A percentile compares a stretch with the other conserved stretches of the same genome.
These are phyloP conservation scores for Sugiyamaella novakii DNA, from an alignment of 1,139 yeast species.

Conservation along the genomic window DNA sequence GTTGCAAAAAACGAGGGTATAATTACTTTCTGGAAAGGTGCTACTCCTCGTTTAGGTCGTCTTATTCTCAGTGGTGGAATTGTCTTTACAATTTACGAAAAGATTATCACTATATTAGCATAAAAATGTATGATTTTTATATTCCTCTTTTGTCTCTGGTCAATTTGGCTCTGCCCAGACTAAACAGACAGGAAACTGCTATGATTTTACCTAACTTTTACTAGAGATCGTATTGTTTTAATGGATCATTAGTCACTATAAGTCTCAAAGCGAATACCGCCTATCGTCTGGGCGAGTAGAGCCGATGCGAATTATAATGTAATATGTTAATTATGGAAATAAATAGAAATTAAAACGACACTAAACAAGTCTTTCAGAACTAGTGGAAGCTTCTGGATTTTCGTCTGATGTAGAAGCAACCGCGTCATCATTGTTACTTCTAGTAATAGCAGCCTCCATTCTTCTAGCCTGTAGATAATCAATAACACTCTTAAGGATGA, in stretches of 20 bases:
- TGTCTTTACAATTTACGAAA: slow-evolving; percentile 91
- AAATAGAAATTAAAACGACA: not conserved
- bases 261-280: no score
- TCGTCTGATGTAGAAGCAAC: slow-evolving; percentile 9
- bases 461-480: slow-evolving; percentile 78
- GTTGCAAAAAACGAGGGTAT: slow-evolving; percentile 90
- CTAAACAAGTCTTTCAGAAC: slow-evolving; percentile 1
- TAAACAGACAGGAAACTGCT: no score
- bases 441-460: slow-evolving; percentile 62
- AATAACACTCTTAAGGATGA: slow-evolving; percentile 64
- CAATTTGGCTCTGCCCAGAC: not conserved
- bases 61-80: slow-evolving; percentile 92
- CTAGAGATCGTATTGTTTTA: no score
- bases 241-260: no score
- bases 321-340: no score
- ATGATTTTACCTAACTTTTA: no score
- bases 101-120: slow-evolving; percentile 64
- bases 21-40: slow-evolving; percentile 95
- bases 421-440: slow-evolving; percentile 18
- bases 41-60: slow-evolving; percentile 94
- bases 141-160: not conserved
- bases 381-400: slow-evolving; percentile 13
- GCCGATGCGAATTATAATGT: no score
- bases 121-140: slow-evolving; percentile 12
- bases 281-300: no score